A percentile compares a stretch with the other conserved stretches of the same genome.
These are phyloP conservation scores for Dactylella cylindrospora DNA, from an alignment of 2,329 filamentous ascomycete genomes.

Conservation along the genomic window DNA sequence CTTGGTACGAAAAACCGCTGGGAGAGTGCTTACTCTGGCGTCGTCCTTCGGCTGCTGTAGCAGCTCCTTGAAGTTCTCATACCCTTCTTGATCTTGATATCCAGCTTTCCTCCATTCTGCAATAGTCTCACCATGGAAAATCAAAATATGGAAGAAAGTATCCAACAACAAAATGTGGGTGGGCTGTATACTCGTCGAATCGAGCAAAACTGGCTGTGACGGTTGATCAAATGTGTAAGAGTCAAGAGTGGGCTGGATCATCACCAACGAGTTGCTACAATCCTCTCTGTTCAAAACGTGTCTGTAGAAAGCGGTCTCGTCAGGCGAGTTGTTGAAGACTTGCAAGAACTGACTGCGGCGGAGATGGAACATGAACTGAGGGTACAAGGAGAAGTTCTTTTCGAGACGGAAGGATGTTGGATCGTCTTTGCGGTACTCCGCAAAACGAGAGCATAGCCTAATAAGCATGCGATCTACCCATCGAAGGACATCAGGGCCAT, in stretches of 20 bases:
- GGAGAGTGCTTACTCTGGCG: slow-evolving; percentile 68
- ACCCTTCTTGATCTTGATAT: slow-evolving; percentile 96
- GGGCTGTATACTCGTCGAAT: slow-evolving; percentile 93
- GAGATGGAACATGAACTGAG: slow-evolving; percentile 99
- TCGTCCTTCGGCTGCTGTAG: slow-evolving; percentile 95
- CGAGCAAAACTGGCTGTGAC: slow-evolving; percentile 86
- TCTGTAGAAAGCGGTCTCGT: slow-evolving; percentile 98
- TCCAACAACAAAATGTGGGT: slow-evolving; percentile 92
- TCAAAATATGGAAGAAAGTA: slow-evolving; percentile 99
- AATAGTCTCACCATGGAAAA: slow-evolving; percentile 97
- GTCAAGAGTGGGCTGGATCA: slow-evolving; percentile 98
- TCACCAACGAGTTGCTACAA: slow-evolving; percentile 91
- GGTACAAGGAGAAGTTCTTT: slow-evolving; percentile 98
- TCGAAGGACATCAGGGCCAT: slow-evolving; percentile 94
- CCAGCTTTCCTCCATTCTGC: slow-evolving; percentile 97
- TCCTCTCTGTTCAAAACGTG: slow-evolving; percentile 98
- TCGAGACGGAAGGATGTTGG: slow-evolving; percentile 94
- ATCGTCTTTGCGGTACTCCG: slow-evolving; percentile 97
- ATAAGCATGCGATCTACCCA: slow-evolving; percentile 99
- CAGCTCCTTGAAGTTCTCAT: slow-evolving; percentile 88
- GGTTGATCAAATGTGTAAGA: slow-evolving; percentile 97
- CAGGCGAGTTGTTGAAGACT: slow-evolving; percentile 98
- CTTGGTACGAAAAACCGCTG: not conserved
- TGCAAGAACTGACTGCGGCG: slow-evolving; percentile 96
- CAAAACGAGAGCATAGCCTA: slow-evolving; percentile 90